phyloP scores from a whole-genome alignment of 2,329 filamentous ascomycete genomes.

The Fusarium cyanostomum region DNA sequence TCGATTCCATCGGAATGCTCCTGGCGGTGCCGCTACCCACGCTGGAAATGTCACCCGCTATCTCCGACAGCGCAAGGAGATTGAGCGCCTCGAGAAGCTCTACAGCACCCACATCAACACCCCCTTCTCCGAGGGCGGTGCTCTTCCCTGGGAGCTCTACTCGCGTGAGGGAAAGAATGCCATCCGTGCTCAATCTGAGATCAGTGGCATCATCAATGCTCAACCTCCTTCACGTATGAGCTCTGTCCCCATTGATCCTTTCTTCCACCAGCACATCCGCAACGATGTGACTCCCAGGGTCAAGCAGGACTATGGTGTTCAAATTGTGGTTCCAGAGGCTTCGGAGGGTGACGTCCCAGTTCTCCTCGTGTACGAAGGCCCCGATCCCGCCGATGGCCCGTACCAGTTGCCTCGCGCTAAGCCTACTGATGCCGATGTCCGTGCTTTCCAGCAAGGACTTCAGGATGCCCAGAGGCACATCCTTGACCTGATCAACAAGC shows the following conservation, averaged over 20 bases:
- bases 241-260: slow-evolving; percentile 75
- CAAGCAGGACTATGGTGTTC: slow-evolving; percentile 75
- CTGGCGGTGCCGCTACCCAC: slow-evolving; percentile 77
- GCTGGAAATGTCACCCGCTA: slow-evolving; percentile 90
- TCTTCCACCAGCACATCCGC: slow-evolving; percentile 79
- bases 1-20: slow-evolving; percentile 78
- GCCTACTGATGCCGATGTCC: slow-evolving; percentile 61
- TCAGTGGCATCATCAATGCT: slow-evolving; percentile 76
- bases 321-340: slow-evolving; percentile 75
- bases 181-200: slow-evolving; percentile 77
- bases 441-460: slow-evolving; percentile 64
- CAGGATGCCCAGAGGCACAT: slow-evolving; percentile 67
- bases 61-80: slow-evolving; percentile 80
- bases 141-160: slow-evolving; percentile 87
- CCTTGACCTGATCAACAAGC: slow-evolving; percentile 65
- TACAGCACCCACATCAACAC: slow-evolving; percentile 91
- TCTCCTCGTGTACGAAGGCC: slow-evolving; percentile 79
- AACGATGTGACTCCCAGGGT: slow-evolving; percentile 71
- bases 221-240: slow-evolving; percentile 78
- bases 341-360: slow-evolving; percentile 68
- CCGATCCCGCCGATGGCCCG: slow-evolving; percentile 55
- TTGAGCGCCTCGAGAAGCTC: slow-evolving; percentile 80
- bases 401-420: slow-evolving; percentile 66
- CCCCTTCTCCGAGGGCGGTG: slow-evolving; percentile 73
- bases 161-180: slow-evolving; percentile 86